A percentile compares a stretch with the other conserved stretches of the same genome.
These are phyloP conservation scores for Alloteropsis angusta DNA, from an alignment of 202 grass and related monocot species.

Conservation along the genomic window DNA sequence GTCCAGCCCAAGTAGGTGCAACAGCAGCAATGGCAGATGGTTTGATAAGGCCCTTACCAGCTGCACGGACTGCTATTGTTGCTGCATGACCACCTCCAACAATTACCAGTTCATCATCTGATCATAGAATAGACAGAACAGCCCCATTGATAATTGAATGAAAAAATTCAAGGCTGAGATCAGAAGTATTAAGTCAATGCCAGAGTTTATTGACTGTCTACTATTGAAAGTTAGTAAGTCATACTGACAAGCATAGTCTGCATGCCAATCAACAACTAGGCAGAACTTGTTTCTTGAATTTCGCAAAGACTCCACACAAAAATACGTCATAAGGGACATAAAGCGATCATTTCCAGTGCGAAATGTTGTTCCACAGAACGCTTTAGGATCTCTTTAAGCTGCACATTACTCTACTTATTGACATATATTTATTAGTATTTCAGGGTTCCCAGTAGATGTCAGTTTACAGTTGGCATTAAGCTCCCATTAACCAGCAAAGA, in stretches of 20 bases:
- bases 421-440: not conserved
- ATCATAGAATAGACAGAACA: not conserved
- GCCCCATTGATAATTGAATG: not conserved
- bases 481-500: not conserved
- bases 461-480: constrained; percentile 2
- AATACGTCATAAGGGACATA: not conserved
- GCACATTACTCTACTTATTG: not conserved
- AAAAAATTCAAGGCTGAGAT: not conserved
- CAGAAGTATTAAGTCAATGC: not conserved
- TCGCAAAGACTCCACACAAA: not conserved
- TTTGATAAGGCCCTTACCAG: constrained; percentile 71
- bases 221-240: not conserved
- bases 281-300: not conserved
- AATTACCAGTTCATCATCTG: constrained; percentile 64
- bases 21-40: constrained; percentile 68
- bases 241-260: not conserved
- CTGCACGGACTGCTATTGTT: constrained; percentile 70
- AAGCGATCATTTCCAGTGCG: not conserved
- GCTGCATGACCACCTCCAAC: constrained; percentile 93
- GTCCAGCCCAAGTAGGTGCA: constrained; percentile 94
- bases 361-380: not conserved
- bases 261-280: not conserved
- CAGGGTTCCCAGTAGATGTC: not conserved
- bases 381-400: not conserved
- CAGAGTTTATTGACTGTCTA: not conserved